Base-by-base conservation (phyloP, 2,329 filamentous ascomycete genomes). In the Hypomyces rosellus region DNA sequence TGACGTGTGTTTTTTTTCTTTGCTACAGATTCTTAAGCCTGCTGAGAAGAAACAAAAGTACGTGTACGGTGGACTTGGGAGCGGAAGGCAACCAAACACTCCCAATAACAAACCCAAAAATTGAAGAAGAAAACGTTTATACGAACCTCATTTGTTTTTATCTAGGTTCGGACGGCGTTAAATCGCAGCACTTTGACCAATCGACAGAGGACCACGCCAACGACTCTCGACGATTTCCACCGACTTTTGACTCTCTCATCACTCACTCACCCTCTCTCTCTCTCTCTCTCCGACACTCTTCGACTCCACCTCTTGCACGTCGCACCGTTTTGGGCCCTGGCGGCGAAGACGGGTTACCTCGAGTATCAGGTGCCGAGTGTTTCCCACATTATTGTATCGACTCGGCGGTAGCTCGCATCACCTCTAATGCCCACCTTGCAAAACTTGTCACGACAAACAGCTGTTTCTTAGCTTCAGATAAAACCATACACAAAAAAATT, bases 11-110 rank as follows among this genome's bases (percentile, higher is more conserved):
- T 36, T 15, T 8, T 25, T 39, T 6, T 7, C 16, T 20, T 6
- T 15, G 11, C 3, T 37, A 25, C 62, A 95, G 89, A 97, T 99
- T 69, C 81, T 99, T 77, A 99, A 97, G 80, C 93, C 93, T 67
- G 93, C 93, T 73, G 93, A 99, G 83, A 99, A 99, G 86, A 99
- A 99, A 86, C 92, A 96, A 89, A 97, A 97, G 91, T 97, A 95
- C 80, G 91, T 95, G 69, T 81, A 84, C 76, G 78, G 78, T 75
- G 78, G 80, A 75, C 78, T 86, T 73, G 84, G 81, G 75, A 79
- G 80, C 75, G 53, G 55, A 55, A 58, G 57, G 57, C 60, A 58
- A 55, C 55, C 59, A 56, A 53, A 48, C 55, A 55, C 51, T 54
- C 55, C 60, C 57, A 59, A 51, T 25, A 46, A 47, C 51, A 59